Conservation (phyloP, 1,284 basidiomycete genomes). For the Peniophora sp. region DNA sequence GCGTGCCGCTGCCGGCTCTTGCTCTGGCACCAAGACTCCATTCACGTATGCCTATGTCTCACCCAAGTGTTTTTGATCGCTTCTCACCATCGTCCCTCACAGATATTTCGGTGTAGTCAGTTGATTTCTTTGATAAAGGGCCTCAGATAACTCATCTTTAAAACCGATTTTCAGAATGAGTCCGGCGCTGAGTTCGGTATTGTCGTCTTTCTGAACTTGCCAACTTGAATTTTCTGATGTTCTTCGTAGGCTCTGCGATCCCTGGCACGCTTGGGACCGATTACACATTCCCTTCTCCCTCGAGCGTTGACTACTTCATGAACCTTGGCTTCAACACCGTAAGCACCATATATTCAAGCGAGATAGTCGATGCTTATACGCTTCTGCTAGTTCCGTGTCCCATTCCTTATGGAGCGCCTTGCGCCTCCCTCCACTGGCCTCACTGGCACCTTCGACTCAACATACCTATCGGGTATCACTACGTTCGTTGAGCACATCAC, state of each 20-base stretch:
- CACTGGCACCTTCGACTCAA: conserved; percentile 41
- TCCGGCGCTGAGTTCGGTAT: conserved; percentile 54
- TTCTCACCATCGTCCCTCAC: no score
- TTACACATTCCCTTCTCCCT: conserved; percentile 41
- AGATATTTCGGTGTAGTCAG: conserved; percentile 56
- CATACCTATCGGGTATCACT: conserved; percentile 40
- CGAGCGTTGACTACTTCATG: conserved; percentile 45
- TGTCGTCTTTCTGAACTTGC: no score
- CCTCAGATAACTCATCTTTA: no score
- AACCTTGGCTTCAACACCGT: conserved; percentile 46
- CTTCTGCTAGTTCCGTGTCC: conserved; percentile 38
- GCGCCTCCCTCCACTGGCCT: conserved; percentile 42
- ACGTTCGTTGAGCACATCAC: conserved; percentile 52
- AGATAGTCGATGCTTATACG: no score
- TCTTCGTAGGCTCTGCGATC: conserved; percentile 21
- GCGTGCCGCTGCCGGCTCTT: conserved; percentile 13
- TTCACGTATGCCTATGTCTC: no score
- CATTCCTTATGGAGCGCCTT: conserved; percentile 53
- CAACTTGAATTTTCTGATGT: no score
- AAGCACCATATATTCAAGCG: neutral
- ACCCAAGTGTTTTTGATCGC: no score
- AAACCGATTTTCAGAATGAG: no score
- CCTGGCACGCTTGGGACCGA: conserved; percentile 41
- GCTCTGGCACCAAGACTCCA: conserved; percentile 37
- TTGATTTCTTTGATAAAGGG: no score